Base-by-base conservation (phyloP, 495 filamentous ascomycete species). In the Stereocaulon alpinum region DNA sequence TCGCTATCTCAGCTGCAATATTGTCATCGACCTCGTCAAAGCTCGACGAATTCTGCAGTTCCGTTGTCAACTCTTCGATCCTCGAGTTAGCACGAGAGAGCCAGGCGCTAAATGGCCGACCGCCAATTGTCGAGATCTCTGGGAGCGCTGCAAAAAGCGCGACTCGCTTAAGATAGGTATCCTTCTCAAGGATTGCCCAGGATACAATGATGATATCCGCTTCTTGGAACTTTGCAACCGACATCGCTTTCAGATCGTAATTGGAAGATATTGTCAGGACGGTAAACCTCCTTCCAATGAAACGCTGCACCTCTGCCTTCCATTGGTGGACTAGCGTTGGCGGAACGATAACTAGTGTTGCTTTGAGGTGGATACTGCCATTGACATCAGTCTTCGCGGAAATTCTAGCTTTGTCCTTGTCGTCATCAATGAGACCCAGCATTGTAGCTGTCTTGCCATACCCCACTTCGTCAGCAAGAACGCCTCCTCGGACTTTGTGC, bases 401-500 rank as follows among this genome's bases (percentile, higher is more conserved):
- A 3, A 24, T 59, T 17, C 63, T 53, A 24, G 48, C 40, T 6
- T 61, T 65, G 6, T 67, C 24, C 22, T 70, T 60, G 55, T 79
- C 77, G 11, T 63, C 54, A 11, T 47, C 4, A 22, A 88, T 80
- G 20, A 93, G 69, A 0, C 77, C 86, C 10, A 94, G 74, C 2
- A 77, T 80, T n/a, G 82, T 76, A 4, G 86, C 80, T 0, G 89
- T 95, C 65, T 95, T 95, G 1, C 89, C 89, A 66, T 87, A 93
- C 11, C 86, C 87, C 44, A 90, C 84, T 54, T 88, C 77, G 61
- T 92, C 86, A 4, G 87, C 87, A 1, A 89, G 74, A 27, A 93
- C 75, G 17, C 89, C 89, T 24, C 89, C 89, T 9, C 74, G 76
- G 56, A 82, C 64, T 10, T 59, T 66, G 40, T 80, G 71, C 4